Base-by-base conservation (phyloP, 495 filamentous ascomycete genomes). In the Cryomyces antarcticus region DNA sequence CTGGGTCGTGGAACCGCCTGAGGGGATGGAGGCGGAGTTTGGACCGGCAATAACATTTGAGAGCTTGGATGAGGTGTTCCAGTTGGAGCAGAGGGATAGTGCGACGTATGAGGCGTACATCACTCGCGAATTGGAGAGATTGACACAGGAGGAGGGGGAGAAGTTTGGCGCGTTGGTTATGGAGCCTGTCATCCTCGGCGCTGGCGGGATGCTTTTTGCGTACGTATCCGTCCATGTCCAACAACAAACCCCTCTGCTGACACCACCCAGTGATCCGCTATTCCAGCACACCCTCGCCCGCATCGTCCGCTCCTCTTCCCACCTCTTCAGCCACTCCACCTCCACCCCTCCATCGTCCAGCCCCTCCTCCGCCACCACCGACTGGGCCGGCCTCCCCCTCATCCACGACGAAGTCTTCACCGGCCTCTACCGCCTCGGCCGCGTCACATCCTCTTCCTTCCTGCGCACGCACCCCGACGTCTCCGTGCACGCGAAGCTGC, bases 391-490 rank as follows among this genome's bases (percentile, higher is more conserved):
- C 2, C 63, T 87, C 13, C 81, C 81, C 0, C 60, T 87, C 29
- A 66, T 87, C 53, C 76, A 77, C 49, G 81, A 87, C 54, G 81
- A 87, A 56, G 79, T 87, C 30, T 85, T 87, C 62, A 84, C 79
- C 0, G 81, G 81, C 10, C 62, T 87, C 11, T 83, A 82, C 60
- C 78, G 81, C 31, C 73, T 87, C 12, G 80, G 81, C 24, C 71
- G 73, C 30, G 64, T 71, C 41, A 72, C 67, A 7, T 63, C 77
- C 2, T 67, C 76, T 13, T 73, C 73, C 1, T 80, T 85, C 58
- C 65, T 87, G 5, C 57, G 58, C n/a, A 57, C 68, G 1, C 51
- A 78, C 43, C 64, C 80, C 3, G 81, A 87, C 49, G 73, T 87
- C 44, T 73, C 71, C 0, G 75, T 82, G 11, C 75, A 85, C 50